phyloP scores from a whole-genome alignment of 2,329 filamentous ascomycete genomes.

The Emergomyces pasteurianus region DNA sequence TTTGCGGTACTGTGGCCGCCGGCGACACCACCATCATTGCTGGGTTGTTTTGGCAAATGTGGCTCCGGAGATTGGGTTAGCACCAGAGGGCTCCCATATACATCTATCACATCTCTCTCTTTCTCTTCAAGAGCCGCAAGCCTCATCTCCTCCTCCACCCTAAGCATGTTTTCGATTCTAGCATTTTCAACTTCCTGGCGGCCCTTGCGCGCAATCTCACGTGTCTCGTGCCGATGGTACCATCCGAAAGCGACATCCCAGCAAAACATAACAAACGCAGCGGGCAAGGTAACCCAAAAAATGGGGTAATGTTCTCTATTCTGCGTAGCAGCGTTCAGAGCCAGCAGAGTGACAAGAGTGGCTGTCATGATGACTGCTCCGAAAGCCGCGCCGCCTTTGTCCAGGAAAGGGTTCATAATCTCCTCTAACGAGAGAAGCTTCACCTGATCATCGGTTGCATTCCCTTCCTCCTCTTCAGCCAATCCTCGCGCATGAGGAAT shows the following conservation, averaged over 20 bases:
- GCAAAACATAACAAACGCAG: conserved; percentile 54
- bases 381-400: conserved; percentile 53
- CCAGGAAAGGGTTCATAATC: conserved; percentile 63
- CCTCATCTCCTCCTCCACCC: conserved; percentile 21
- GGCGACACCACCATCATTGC: not conserved
- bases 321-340: conserved; percentile 50
- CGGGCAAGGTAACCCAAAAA: conserved; percentile 58
- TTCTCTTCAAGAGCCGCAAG: conserved; percentile 6
- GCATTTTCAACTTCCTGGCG: conserved; percentile 38
- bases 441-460: conserved; percentile 37
- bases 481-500: conserved; percentile 53
- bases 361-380: conserved; percentile 54
- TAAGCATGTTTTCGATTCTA: conserved; percentile 27
- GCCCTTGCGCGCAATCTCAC: conserved; percentile 48
- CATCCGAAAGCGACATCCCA: conserved; percentile 57
- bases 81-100: conserved; percentile 1
- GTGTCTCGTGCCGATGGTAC: conserved; percentile 50
- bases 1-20: not conserved
- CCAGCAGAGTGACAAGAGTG: conserved; percentile 54
- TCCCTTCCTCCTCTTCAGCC: conserved; percentile 40
- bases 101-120: conserved; percentile 6
- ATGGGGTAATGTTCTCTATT: conserved; percentile 44
- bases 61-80: conserved; percentile 1
- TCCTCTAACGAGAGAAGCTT: conserved; percentile 54
- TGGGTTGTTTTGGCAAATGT: conserved; percentile 4